A percentile compares a stretch with the other conserved stretches of the same genome.
These are phyloP conservation scores for Daldinia bambusicola DNA, from an alignment of 495 filamentous ascomycete genomes.

Conservation along the genomic window DNA sequence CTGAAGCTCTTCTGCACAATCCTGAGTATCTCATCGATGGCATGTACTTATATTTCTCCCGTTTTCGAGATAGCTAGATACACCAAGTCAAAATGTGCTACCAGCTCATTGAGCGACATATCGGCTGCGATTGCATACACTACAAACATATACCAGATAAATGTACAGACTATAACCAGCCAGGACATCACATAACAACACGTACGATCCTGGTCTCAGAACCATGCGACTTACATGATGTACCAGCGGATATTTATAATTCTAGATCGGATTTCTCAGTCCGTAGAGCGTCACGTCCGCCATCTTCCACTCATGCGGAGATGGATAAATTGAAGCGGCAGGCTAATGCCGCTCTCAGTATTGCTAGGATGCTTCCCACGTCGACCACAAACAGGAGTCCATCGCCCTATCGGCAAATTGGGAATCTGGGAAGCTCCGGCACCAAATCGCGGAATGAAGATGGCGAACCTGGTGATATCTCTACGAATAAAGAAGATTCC, in stretches of 20 bases:
- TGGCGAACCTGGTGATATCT: neutral
- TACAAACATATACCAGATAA: slow-evolving; percentile 80
- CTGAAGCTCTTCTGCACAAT: too few species aligned
- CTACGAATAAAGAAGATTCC: neutral
- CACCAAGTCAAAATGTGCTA: slow-evolving; percentile 69
- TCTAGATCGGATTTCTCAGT: neutral
- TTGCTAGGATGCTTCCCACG: too few species aligned
- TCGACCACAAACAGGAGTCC: too few species aligned
- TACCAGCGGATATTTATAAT: neutral
- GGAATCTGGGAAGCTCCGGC: too few species aligned
- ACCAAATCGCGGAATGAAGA: neutral
- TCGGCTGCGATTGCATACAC: slow-evolving; percentile 83
- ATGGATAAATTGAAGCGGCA: too few species aligned
- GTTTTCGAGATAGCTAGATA: neutral
- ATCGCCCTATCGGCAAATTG: too few species aligned
- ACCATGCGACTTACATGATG: slow-evolving; percentile 69
- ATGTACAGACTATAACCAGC: slow-evolving; percentile 73
- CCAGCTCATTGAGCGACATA: slow-evolving; percentile 76
- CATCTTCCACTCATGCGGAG: too few species aligned
- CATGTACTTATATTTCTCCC: too few species aligned
- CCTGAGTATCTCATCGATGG: too few species aligned
- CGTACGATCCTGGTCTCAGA: slow-evolving; percentile 83
- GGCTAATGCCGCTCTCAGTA: too few species aligned
- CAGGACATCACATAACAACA: slow-evolving; percentile 76
- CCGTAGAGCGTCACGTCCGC: neutral